Percentiles rank a stretch among this genome's conserved stretches.
phyloP scores from a whole-genome alignment of 2,329 filamentous ascomycete species.

The Epichloe baconii region DNA sequence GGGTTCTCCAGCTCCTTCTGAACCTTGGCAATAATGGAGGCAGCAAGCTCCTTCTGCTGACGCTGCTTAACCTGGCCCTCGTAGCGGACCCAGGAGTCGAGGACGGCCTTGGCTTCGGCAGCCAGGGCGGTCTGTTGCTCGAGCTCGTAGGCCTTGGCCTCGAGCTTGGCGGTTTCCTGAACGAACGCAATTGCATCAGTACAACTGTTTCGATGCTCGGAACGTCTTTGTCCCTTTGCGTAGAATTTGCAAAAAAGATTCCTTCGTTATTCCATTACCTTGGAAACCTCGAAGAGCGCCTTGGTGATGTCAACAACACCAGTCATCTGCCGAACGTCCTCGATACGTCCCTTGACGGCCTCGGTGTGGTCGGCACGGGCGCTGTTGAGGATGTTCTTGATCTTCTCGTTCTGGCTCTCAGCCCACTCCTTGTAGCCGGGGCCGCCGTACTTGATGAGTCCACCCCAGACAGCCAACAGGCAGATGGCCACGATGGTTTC shows the following conservation, averaged over 20 bases:
- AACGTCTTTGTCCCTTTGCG: neutral
- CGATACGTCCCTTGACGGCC: constrained; percentile 88
- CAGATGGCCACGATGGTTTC: constrained; percentile 91
- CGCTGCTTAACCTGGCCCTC: constrained; percentile 98
- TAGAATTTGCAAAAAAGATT: neutral
- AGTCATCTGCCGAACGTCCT: constrained; percentile 86
- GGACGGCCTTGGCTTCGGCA: constrained; percentile 82
- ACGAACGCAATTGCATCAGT: constrained; percentile 1
- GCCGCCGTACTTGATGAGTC: constrained; percentile 84
- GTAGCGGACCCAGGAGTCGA: constrained; percentile 98
- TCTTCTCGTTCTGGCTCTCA: constrained; percentile 75
- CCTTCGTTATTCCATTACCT: constrained; percentile 43
- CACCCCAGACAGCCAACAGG: constrained; percentile 84
- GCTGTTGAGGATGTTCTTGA: constrained; percentile 88
- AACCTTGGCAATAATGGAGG: constrained; percentile 91
- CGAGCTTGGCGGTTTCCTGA: constrained; percentile 91
- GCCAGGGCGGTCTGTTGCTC: constrained; percentile 92
- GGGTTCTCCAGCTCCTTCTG: constrained; percentile 98
- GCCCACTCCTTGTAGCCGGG: constrained; percentile 91
- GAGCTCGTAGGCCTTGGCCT: constrained; percentile 91
- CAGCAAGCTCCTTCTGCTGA: constrained; percentile 91
- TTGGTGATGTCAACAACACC: constrained; percentile 95
- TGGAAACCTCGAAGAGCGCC: constrained; percentile 92
- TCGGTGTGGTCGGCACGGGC: constrained; percentile 89
- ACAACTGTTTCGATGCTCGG: neutral